phyloP scores from a whole-genome alignment of 1,284 basidiomycete species.

The Wolfiporia cocos region DNA sequence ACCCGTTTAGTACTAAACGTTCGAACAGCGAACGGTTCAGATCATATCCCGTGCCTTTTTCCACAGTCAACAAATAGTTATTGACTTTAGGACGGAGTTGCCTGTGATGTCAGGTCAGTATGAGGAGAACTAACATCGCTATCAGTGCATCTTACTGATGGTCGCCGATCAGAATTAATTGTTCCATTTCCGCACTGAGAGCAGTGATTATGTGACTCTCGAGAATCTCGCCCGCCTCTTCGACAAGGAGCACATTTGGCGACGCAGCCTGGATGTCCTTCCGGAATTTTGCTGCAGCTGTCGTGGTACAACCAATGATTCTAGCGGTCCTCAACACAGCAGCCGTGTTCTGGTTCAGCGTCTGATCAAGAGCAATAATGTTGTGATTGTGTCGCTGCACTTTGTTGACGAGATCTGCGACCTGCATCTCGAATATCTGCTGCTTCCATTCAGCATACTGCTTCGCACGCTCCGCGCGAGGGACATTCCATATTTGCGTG shows the following conservation, averaged over 20 bases:
- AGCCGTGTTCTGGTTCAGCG: conserved; percentile 30
- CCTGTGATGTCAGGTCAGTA: conserved; percentile 26
- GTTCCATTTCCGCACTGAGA: conserved; percentile 37
- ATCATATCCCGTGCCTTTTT: conserved; percentile 60
- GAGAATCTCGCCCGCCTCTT: conserved; percentile 67
- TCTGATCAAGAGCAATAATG: conserved; percentile 31
- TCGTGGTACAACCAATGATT: conserved; percentile 65
- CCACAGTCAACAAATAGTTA: conserved; percentile 52
- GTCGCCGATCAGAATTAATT: conserved; percentile 62
- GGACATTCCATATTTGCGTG: conserved; percentile 40
- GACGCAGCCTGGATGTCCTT: conserved; percentile 37
- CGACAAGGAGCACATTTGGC: conserved; percentile 52
- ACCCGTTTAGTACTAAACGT: conserved; percentile 53
- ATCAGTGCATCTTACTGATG: conserved; percentile 48
- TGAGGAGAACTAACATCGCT: neutral
- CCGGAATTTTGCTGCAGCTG: conserved; percentile 56
- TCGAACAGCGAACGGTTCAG: conserved; percentile 63
- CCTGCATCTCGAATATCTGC: conserved; percentile 31
- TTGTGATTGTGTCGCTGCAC: conserved; percentile 37
- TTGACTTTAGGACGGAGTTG: conserved; percentile 68
- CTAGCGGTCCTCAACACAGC: conserved; percentile 38
- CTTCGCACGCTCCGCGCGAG: conserved; percentile 24
- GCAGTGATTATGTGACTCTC: conserved; percentile 62
- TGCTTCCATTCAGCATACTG: conserved; percentile 34
- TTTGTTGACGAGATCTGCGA: conserved; percentile 29